phyloP scores from a whole-genome alignment of 2,329 filamentous ascomycete genomes.

The Botrytis hyacinthi region DNA sequence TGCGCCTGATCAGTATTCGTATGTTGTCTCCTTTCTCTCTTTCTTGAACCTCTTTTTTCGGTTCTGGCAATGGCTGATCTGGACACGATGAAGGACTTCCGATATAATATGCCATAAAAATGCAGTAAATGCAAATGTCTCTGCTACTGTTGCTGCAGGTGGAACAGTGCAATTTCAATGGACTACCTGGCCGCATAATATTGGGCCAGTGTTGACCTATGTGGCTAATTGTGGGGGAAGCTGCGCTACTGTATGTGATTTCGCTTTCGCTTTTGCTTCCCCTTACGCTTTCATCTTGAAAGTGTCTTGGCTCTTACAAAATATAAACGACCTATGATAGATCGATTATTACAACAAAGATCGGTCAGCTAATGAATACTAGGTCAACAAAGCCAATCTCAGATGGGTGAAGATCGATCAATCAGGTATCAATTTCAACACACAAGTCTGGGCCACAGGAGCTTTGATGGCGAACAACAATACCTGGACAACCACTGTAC shows the following conservation, averaged over 20 bases:
- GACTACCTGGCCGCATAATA: constrained; percentile 51
- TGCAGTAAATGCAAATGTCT: constrained; percentile 43
- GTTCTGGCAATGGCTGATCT: background rate
- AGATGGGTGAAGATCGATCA: constrained; percentile 19
- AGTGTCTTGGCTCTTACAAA: no score
- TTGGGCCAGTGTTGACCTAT: constrained; percentile 39
- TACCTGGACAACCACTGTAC: constrained; percentile 13
- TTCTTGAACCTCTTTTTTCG: no score
- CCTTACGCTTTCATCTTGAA: no score
- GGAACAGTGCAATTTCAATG: constrained; percentile 48
- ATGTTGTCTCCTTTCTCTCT: background rate
- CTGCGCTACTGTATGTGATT: constrained; percentile 38
- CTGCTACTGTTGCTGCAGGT: constrained; percentile 47
- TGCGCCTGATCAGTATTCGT: constrained; percentile 43
- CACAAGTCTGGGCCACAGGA: constrained; percentile 11
- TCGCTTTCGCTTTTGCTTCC: no score
- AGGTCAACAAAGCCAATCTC: constrained; percentile 13
- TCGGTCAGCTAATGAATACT: background rate
- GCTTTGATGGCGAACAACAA: constrained; percentile 11
- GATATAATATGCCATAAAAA: constrained; percentile 52
- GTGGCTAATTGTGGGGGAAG: constrained; percentile 40
- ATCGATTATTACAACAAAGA: no score
- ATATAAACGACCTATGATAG: no score
- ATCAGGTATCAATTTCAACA: constrained; percentile 2
- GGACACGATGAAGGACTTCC: constrained; percentile 24